Percentiles rank a stretch among this genome's conserved stretches.
These are phyloP conservation scores for Cyphellophora europaea DNA, from an alignment of 2,329 filamentous ascomycete species.

Conservation along the genomic window DNA sequence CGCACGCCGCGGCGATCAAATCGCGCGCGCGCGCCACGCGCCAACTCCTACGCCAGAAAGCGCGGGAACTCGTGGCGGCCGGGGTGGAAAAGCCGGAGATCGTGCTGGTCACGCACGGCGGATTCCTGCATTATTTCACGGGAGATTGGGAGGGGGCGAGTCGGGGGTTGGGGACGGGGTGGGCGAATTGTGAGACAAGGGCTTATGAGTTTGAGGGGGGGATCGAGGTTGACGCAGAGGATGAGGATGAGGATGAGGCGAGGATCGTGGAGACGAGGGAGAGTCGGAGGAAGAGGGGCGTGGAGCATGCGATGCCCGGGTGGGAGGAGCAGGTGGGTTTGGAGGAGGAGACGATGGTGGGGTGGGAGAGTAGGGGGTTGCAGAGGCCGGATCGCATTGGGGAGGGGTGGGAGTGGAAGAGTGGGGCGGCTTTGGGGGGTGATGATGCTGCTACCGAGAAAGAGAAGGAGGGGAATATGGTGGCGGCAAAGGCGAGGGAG, in stretches of 20 bases:
- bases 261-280: constrained; percentile 31
- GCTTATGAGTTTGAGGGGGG: constrained; percentile 56
- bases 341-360: constrained; percentile 29
- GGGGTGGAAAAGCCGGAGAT: constrained; percentile 51
- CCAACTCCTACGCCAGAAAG: constrained; percentile 46
- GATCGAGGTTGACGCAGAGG: constrained; percentile 34
- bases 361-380: constrained; percentile 34
- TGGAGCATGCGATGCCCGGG: constrained; percentile 23
- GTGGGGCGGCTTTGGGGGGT: too few relatives aligned
- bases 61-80: constrained; percentile 46
- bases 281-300: constrained; percentile 32
- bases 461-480: too few relatives aligned
- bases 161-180: constrained; percentile 44
- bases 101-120: constrained; percentile 71
- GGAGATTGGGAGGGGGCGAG: constrained; percentile 62
- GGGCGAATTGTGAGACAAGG: constrained; percentile 65
- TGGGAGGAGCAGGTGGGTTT: constrained; percentile 29
- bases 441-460: too few relatives aligned
- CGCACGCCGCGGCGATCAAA: constrained; percentile 44
- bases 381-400: constrained; percentile 18
- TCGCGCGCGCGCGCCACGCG: constrained; percentile 53
- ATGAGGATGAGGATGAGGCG: constrained; percentile 30
- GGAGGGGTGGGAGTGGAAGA: neutral
- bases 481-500: too few relatives aligned
- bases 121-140: constrained; percentile 75